phyloP scores from a whole-genome alignment of 768 basidiomycete genomes.

The Pseudohyphozyma bogoriensis region DNA sequence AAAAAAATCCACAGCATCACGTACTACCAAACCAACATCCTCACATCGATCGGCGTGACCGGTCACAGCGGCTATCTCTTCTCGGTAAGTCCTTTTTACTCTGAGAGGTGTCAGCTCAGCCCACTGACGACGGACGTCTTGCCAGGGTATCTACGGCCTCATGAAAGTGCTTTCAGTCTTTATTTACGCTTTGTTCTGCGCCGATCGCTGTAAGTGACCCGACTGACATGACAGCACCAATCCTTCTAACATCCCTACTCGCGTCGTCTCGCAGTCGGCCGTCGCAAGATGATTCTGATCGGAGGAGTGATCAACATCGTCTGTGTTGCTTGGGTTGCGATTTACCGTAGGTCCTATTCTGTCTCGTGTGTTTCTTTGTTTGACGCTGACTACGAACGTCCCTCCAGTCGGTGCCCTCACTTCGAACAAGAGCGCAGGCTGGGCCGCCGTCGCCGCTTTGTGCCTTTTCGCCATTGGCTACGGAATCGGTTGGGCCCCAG shows the following conservation, averaged over 20 bases:
- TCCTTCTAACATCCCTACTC: too few species aligned
- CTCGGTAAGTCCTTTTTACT: too few species aligned
- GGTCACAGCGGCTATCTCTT: constrained; percentile 11
- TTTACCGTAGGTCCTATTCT: too few species aligned
- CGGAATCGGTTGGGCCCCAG: constrained; percentile 19
- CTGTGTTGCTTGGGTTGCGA: constrained; percentile 15
- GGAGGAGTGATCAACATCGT: constrained; percentile 8
- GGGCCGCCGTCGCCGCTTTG: constrained; percentile 11
- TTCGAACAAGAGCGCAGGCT: constrained; percentile 7
- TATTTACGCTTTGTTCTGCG: constrained; percentile 13
- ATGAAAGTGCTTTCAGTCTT: constrained; percentile 16
- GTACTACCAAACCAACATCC: constrained; percentile 18
- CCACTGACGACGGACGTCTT: too few species aligned
- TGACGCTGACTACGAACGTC: too few species aligned
- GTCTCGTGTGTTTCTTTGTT: too few species aligned
- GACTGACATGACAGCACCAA: too few species aligned
- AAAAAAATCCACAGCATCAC: constrained; percentile 24
- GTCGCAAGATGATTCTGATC: constrained; percentile 10
- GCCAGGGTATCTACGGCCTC: constrained; percentile 23
- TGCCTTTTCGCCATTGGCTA: constrained; percentile 19
- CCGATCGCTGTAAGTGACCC: neutral
- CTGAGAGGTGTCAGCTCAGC: too few species aligned
- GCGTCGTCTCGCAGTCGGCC: neutral
- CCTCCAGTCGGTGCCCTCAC: constrained; percentile 10
- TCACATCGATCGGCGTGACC: constrained; percentile 9